phyloP scores from a whole-genome alignment of 1,139 yeast genomes.

The Suhomyces maxii region DNA sequence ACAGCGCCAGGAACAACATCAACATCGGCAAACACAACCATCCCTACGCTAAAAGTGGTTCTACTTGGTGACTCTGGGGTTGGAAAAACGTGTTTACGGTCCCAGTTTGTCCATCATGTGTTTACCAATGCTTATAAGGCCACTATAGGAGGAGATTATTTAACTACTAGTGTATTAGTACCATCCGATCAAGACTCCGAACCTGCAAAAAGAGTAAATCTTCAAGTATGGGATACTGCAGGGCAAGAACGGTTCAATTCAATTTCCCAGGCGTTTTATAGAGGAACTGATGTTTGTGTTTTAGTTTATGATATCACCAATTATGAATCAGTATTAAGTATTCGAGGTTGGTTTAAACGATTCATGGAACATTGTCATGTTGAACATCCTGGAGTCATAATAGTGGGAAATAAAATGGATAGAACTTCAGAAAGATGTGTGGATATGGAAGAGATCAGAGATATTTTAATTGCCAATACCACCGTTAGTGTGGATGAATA shows the following conservation, averaged over 20 bases:
- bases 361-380: conserved; percentile 54
- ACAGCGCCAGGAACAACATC: neutral
- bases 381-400: conserved; percentile 47
- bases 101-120: conserved; percentile 58
- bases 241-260: conserved; percentile 67
- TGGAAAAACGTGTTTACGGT: conserved; percentile 60
- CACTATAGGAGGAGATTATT: conserved; percentile 62
- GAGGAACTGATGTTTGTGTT: conserved; percentile 62
- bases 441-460: conserved; percentile 42
- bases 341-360: conserved; percentile 53
- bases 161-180: conserved; percentile 43
- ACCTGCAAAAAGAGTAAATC: conserved; percentile 24
- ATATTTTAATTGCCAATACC: conserved; percentile 34
- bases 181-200: neutral
- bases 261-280: conserved; percentile 56
- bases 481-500: conserved; percentile 32
- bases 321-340: conserved; percentile 52
- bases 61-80: conserved; percentile 63
- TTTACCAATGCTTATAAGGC: conserved; percentile 61
- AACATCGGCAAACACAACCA: neutral
- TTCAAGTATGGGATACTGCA: conserved; percentile 69
- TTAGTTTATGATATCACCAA: conserved; percentile 58
- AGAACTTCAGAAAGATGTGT: conserved; percentile 38
- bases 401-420: conserved; percentile 60
- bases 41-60: conserved; percentile 50